Conservation (phyloP, 1,284 basidiomycete species). For the Boletus mariae region DNA sequence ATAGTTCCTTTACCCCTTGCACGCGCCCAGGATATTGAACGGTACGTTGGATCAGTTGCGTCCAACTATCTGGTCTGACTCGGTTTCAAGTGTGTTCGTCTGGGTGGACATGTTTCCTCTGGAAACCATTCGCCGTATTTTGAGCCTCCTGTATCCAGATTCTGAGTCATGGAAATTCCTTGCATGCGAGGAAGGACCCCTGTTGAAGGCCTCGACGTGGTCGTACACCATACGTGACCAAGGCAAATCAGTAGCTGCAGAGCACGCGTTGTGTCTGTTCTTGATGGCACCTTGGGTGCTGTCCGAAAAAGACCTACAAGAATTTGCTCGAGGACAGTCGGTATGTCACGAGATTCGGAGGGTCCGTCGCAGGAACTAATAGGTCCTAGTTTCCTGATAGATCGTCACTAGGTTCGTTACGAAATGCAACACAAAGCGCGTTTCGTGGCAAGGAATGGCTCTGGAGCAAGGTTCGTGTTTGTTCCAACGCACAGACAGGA, state of each 20-base stretch:
- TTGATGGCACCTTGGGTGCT: slow-evolving; percentile 67
- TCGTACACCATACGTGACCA: slow-evolving; percentile 19
- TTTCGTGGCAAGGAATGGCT: slow-evolving; percentile 40
- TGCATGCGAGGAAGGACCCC: slow-evolving; percentile 35
- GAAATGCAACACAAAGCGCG: slow-evolving; percentile 31
- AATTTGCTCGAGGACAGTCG: slow-evolving; percentile 46
- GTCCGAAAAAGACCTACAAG: slow-evolving; percentile 49
- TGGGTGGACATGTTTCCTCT: slow-evolving; percentile 55
- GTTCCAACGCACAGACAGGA: neutral
- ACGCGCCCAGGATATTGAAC: slow-evolving; percentile 36
- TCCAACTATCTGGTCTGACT: slow-evolving; percentile 11
- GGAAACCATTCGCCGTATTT: slow-evolving; percentile 48
- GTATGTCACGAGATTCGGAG: slow-evolving; percentile 33
- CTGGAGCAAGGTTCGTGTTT: slow-evolving; percentile 58
- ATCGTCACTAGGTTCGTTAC: slow-evolving; percentile 8
- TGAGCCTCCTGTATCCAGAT: slow-evolving; percentile 48
- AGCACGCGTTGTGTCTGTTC: slow-evolving; percentile 46
- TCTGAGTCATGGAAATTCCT: slow-evolving; percentile 43
- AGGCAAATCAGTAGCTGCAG: slow-evolving; percentile 10
- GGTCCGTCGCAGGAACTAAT: slow-evolving; percentile 6
- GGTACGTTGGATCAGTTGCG: slow-evolving; percentile 30
- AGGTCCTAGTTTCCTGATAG: slow-evolving; percentile 23
- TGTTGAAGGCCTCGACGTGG: slow-evolving; percentile 55
- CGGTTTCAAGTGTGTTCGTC: slow-evolving; percentile 30
- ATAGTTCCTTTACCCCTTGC: slow-evolving; percentile 29